Evolutionary conservation across 2,329 filamentous ascomycete species (phyloP).

Genomic region (Trichophyton simii): DNA sequence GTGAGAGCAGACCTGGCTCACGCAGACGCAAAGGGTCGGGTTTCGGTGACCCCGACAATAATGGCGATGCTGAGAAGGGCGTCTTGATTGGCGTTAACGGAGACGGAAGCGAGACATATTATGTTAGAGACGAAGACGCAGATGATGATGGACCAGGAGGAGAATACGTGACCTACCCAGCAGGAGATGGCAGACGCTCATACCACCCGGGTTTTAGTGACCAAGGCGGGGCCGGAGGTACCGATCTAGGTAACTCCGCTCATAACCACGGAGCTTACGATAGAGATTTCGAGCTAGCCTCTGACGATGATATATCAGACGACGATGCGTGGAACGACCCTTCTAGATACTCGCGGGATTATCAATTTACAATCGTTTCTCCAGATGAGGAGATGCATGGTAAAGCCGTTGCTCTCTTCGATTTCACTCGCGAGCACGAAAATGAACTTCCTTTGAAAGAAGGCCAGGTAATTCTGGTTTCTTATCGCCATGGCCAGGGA

Average conservation of each 20-base stretch:
- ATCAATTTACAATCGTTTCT: constrained; percentile 87
- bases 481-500: constrained; percentile 88
- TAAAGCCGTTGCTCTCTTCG: constrained; percentile 87
- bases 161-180: constrained; percentile 67
- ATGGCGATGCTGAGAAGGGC: constrained; percentile 48
- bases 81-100: constrained; percentile 54
- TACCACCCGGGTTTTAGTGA: constrained; percentile 31
- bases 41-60: constrained; percentile 26
- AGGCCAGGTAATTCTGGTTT: constrained; percentile 92
- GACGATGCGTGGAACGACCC: constrained; percentile 47
- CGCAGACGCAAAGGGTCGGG: constrained; percentile 37
- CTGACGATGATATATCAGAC: constrained; percentile 42
- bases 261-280: neutral
- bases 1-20: constrained; percentile 26
- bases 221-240: constrained; percentile 24
- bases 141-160: constrained; percentile 57
- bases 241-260: neutral
- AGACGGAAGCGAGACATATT: constrained; percentile 63
- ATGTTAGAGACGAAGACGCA: constrained; percentile 57
- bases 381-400: constrained; percentile 97
- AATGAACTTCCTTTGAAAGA: constrained; percentile 88
- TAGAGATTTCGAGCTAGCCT: constrained; percentile 20
- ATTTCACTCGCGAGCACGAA: constrained; percentile 89
- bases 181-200: constrained; percentile 50
- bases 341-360: constrained; percentile 77